Percentiles rank a stretch among this genome's conserved stretches.
These are phyloP conservation scores for Globisporangium sylvaticum DNA, from an alignment of 352 stramenopile genomes.

Conservation along the genomic window DNA sequence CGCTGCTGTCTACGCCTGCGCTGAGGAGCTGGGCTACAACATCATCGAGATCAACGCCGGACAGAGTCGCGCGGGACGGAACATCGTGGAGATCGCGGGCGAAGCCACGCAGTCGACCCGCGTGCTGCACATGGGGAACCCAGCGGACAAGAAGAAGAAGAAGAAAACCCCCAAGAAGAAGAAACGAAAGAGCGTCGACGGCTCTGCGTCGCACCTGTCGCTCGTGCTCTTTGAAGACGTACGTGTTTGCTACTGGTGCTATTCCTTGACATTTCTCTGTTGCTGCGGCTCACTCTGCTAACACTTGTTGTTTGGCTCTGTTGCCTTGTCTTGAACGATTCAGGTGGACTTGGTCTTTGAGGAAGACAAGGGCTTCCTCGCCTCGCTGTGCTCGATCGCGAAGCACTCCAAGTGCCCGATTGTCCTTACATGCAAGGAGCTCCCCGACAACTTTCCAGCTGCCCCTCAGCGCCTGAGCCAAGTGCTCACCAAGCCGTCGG, in stretches of 20 bases:
- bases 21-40: slow-evolving; percentile 75
- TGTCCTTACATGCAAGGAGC: slow-evolving; percentile 58
- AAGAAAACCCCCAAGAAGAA: slow-evolving; percentile 41
- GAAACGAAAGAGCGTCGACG: slow-evolving; percentile 32
- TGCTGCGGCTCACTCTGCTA: not conserved
- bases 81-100: slow-evolving; percentile 69
- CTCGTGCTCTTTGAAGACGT: slow-evolving; percentile 85
- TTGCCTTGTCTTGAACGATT: not conserved
- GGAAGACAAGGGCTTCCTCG: slow-evolving; percentile 76
- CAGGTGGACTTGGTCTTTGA: slow-evolving; percentile 76
- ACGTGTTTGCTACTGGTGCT: slow-evolving; percentile 9
- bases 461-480: slow-evolving; percentile 41
- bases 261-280: not conserved
- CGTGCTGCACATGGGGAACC: slow-evolving; percentile 46
- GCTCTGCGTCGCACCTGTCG: slow-evolving; percentile 48
- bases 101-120: slow-evolving; percentile 82
- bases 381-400: slow-evolving; percentile 66
- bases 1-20: slow-evolving; percentile 73
- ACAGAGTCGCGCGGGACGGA: slow-evolving; percentile 65
- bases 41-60: slow-evolving; percentile 86
- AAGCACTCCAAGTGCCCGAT: slow-evolving; percentile 82
- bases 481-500: slow-evolving; percentile 36
- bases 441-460: slow-evolving; percentile 58
- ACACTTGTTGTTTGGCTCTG: not conserved
- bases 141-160: slow-evolving; percentile 40